A percentile compares a stretch with the other conserved stretches of the same genome.
phyloP scores from a whole-genome alignment of 345 rosid genomes.

The Linum trigynum region DNA sequence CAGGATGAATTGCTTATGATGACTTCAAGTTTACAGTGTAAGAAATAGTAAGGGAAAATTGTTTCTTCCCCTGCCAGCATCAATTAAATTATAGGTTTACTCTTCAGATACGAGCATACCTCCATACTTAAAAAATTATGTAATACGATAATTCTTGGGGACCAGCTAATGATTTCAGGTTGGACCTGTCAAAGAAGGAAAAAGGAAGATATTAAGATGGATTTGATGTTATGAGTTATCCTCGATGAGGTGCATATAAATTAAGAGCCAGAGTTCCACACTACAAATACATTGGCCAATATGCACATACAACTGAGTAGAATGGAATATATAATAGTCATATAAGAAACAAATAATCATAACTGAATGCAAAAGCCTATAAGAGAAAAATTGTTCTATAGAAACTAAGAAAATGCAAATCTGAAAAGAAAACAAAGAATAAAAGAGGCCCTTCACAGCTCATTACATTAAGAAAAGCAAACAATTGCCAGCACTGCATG shows the following conservation, averaged over 20 bases:
- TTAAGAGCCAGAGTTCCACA: too few relatives aligned
- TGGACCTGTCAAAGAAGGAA: constrained; percentile 55
- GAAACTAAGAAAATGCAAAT: background rate
- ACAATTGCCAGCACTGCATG: too few relatives aligned
- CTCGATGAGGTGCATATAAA: too few relatives aligned
- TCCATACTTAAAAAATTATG: constrained; percentile 82
- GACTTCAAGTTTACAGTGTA: too few relatives aligned
- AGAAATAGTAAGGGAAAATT: too few relatives aligned
- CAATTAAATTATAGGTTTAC: background rate
- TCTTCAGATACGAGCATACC: constrained; percentile 36
- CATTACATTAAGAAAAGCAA: too few relatives aligned
- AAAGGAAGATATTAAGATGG: background rate
- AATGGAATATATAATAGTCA: too few relatives aligned
- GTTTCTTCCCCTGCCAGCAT: background rate
- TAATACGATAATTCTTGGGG: constrained; percentile 74
- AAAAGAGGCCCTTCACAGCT: background rate
- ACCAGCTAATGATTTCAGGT: constrained; percentile 91
- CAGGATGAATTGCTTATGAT: background rate
- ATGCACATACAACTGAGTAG: too few relatives aligned
- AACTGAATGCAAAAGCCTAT: background rate
- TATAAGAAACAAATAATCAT: too few relatives aligned
- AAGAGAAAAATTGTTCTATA: background rate
- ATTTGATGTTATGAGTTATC: background rate
- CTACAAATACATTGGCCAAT: too few relatives aligned
- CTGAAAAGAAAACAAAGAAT: too few relatives aligned